Evolutionary conservation across 2,329 filamentous ascomycete genomes (phyloP).

Genomic region (Alternaria brassicae): DNA sequence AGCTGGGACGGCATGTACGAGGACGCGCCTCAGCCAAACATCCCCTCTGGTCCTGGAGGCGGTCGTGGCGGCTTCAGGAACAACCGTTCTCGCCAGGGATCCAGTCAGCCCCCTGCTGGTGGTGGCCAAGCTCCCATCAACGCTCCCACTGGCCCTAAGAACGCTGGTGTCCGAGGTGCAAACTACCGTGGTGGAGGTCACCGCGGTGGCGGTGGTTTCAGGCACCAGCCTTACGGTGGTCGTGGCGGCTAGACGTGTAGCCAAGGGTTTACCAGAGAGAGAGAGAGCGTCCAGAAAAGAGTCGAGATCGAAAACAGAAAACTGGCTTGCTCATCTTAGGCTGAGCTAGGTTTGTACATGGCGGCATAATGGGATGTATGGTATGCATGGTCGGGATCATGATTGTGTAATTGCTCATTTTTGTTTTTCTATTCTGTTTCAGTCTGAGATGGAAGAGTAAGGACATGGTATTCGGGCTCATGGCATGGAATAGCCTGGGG

Average conservation of each 20-base stretch:
- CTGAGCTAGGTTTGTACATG: background rate
- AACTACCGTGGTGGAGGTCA: conserved; percentile 89
- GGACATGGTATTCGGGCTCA: background rate
- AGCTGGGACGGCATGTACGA: conserved; percentile 99
- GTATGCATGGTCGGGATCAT: background rate
- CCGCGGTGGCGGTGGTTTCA: conserved; percentile 32
- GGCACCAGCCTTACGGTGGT: conserved; percentile 45
- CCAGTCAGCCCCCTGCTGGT: conserved; percentile 50
- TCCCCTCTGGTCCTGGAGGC: conserved; percentile 59
- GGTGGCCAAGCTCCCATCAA: conserved; percentile 68
- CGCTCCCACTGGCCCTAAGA: conserved; percentile 94
- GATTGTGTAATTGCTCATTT: background rate
- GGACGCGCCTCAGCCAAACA: conserved; percentile 84
- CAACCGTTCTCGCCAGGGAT: conserved; percentile 48
- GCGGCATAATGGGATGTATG: background rate
- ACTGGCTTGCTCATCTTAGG: background rate
- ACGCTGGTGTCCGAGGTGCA: conserved; percentile 86
- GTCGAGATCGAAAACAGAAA: background rate
- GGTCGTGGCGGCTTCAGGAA: conserved; percentile 48
- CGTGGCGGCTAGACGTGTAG: conserved; percentile 19
- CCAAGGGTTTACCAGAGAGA: background rate
- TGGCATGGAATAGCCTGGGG: background rate
- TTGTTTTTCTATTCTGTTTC: background rate
- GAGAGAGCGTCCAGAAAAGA: background rate
- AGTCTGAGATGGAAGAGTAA: background rate